Evolutionary conservation across 768 basidiomycete genomes (phyloP).

Genomic region (Termitomyces sp.): DNA sequence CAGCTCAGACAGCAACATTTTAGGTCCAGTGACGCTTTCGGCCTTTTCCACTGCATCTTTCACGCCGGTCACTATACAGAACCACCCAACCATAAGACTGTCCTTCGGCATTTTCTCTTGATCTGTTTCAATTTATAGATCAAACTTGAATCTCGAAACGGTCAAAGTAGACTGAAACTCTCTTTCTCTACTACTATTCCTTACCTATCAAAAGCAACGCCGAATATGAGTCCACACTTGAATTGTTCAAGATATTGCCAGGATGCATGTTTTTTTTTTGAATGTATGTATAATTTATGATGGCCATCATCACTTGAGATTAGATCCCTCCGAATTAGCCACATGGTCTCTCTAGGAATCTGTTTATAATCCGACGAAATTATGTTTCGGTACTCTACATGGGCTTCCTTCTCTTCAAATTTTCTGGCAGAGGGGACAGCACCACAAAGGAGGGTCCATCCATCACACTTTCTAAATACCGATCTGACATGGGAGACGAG

Average conservation of each 20-base stretch:
- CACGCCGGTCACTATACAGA: background rate
- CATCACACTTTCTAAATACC: background rate
- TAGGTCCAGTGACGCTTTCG: background rate
- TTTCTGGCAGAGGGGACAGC: background rate
- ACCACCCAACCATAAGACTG: too few relatives aligned
- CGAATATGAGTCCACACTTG: background rate
- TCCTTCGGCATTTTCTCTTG: background rate
- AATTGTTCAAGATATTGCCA: background rate
- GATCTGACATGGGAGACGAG: background rate
- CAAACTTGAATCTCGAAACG: background rate
- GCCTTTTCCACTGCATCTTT: background rate
- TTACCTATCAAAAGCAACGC: background rate
- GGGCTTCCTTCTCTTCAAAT: background rate
- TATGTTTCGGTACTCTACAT: background rate
- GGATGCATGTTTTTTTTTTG: background rate
- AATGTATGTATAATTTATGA: constrained; percentile 3
- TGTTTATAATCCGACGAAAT: background rate
- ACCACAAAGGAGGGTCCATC: background rate
- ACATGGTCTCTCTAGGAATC: background rate
- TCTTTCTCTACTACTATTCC: background rate
- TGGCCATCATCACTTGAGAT: background rate
- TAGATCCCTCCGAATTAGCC: background rate
- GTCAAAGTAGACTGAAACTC: background rate
- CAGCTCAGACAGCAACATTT: background rate
- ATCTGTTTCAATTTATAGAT: background rate